Base-by-base conservation (phyloP, 225 moss, liverwort and hornwort species). In the Climacium dendroides region DNA sequence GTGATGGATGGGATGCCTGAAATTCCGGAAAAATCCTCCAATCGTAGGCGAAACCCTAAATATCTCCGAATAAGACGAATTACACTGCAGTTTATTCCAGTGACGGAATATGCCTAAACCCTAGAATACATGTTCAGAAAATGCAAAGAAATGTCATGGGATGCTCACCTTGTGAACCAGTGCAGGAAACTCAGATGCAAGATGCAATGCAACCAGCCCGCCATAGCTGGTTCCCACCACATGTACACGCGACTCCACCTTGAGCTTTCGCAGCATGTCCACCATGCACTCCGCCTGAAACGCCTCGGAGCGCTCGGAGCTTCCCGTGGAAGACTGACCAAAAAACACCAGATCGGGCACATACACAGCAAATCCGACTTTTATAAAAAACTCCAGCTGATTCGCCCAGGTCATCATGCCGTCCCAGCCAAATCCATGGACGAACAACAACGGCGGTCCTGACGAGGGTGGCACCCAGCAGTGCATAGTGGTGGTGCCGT, bases 151-250 rank as follows among this genome's bases (percentile, higher is more conserved):
- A n/a, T 14, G 9, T 13, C 3, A 54, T 20, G 52, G 29, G 74
- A 76, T 45, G 15, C 76, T 61, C 39, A 85, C 91, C 91, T 89
- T 89, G 65, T 78, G 69, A 5, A 91, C 75, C 53, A 95, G 79
- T 23, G 87, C 89, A 32, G 91, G 90, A 76, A 88, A 91, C 66
- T 82, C 67, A 43, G 90, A 90, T 5, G 93, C 90, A n/a, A 96
- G 83, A 37, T 83, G 80, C 86, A 94, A 89, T 5, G 90, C 83
- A 54, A 96, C 76, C 14, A 93, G 80, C 23, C 95, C 95, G 15
- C 95, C 96, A 80, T 95, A 96, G 87, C 95, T 96, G 39, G 90
- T 95, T 9, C 95, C 96, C 59, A 92, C 89, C 41, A 93, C 82
- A 82, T 74, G 62, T 47, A 93, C 89, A 16, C 52, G 35, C 18